Evolutionary conservation across 495 filamentous ascomycete species (phyloP).

Genomic region (Penicillium paxilli): DNA sequence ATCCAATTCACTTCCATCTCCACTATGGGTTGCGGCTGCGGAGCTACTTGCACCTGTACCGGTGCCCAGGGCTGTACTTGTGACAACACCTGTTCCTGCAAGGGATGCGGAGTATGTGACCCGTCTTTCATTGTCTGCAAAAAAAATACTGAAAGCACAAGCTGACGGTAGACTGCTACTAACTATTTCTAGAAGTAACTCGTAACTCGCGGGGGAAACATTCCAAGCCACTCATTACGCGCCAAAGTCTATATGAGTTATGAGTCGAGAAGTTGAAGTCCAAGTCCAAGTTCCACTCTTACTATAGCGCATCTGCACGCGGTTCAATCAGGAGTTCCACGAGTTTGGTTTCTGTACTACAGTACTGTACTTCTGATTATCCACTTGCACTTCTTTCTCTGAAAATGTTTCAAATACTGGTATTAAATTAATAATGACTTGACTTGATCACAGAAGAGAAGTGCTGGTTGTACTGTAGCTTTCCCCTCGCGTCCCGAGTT

Average conservation of each 20-base stretch:
- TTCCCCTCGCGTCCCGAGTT: neutral
- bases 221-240: neutral
- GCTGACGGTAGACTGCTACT: neutral
- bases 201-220: constrained; percentile 3
- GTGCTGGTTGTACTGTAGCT: neutral
- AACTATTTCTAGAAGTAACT: constrained; percentile 7
- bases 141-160: neutral
- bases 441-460: neutral
- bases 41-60: constrained; percentile 37
- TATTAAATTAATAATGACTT: too few species aligned
- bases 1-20: neutral
- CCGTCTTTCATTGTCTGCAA: neutral
- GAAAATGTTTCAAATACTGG: neutral
- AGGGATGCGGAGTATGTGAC: constrained; percentile 48
- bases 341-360: neutral
- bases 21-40: constrained; percentile 43
- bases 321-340: neutral
- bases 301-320: too few species aligned
- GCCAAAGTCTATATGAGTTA: neutral
- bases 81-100: constrained; percentile 40
- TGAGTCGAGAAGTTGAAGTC: too few species aligned
- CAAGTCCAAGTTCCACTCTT: too few species aligned
- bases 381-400: neutral
- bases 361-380: too few species aligned
- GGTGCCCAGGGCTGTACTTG: constrained; percentile 42